Evolutionary conservation across 164 flowering plant genomes (phyloP), one percentile per base, ranked within the genome.

Genomic region (Vitis cinerea): DNA sequence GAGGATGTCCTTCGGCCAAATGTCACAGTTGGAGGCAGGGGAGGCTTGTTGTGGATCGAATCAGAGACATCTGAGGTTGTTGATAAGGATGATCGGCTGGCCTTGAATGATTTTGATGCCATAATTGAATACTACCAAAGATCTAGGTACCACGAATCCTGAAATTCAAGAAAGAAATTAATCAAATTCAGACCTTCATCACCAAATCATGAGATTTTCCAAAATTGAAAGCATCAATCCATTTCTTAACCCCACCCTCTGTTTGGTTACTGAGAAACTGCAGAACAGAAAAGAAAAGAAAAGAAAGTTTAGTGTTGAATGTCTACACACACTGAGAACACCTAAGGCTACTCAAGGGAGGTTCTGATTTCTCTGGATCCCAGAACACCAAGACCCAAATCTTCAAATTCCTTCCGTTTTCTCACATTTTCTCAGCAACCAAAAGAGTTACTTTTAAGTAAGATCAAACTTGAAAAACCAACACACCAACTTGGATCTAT

Each of bases 1-100:
- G 90, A 85, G 3, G 90, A 85, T 37, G 87, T 89, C 71, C 90
- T 77, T 2, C 85, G 77, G 47, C 76, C 88, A 77, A 84, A 89
- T 8, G 86, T 79, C 62, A 89, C 85, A 2, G 77, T 69, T 0
- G 86, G 90, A 12, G 88, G 88, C 50, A 86, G 62, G 3, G 92
- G 87, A 19, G 88, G 87, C 72, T 75, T 82, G 47, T 70, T 74
- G 15, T 76, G 69, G 16, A 6, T 6, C 44, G 69, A 30, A 13
- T 79, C 85, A 1, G 68, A 15, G 5, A 68, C 76, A 65, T 90
- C 90, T 0, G 94, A 80, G 3, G 66, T 30, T n/a, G 68, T 14
- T 0, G 86, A 83, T 51, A 82, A 63, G 50, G 75, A 73, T 14
- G 88, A 84, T 65, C 88, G 74, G 49, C 74, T 85, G 2, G 65